Evolutionary conservation across 352 stramenopile genomes (phyloP), one percentile per base, ranked within the genome.

Genomic region (Phytophthora megakarya): DNA sequence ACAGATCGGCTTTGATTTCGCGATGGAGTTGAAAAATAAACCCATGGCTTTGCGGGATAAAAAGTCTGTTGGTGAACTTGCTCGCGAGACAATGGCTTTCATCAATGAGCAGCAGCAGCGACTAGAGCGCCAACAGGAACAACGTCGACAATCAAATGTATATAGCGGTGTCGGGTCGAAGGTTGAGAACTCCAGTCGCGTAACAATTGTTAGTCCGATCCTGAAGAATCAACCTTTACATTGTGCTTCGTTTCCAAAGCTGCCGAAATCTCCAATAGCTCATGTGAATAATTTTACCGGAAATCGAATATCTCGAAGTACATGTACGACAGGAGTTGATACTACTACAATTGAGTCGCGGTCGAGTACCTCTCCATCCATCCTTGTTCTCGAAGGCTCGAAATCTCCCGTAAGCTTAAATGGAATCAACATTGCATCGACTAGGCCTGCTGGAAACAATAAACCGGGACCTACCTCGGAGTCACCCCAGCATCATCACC

Each of bases 61-160:
- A n/a, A 86, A 80, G 54, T 85, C 74, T 1, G 75, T 89, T 16
- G 82, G 82, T 2, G 80, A 91, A 47, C 61, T 91, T 3, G 82
- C 82, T 30, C 59, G 82, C 5, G 80, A 89, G 30, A 86, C 75
- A n/a, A 64, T 91, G 33, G 61, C 68, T 12, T 75, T 83, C 16
- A 70, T 89, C 1, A 79, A 81, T 18, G 78, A 88, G 30, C 65
- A 62, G 6, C 43, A 75, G 8, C 59, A 78, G 51, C 46, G 23
- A 39, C 51, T 57, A 37, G 52, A 75, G 32, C 47, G 43, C 48
- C 61, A 60, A 23, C 42, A 49, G 18, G 47, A 67, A 46, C 40
- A 70, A 40, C 46, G 22, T 21, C 50, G 25, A 7, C 49, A 64
- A 21, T 49, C 42, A 45, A 70, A 16, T 47, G 19, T 19, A 11